Conservation (phyloP, 352 stramenopile genomes). For the Halophytophthora polymorphica region DNA sequence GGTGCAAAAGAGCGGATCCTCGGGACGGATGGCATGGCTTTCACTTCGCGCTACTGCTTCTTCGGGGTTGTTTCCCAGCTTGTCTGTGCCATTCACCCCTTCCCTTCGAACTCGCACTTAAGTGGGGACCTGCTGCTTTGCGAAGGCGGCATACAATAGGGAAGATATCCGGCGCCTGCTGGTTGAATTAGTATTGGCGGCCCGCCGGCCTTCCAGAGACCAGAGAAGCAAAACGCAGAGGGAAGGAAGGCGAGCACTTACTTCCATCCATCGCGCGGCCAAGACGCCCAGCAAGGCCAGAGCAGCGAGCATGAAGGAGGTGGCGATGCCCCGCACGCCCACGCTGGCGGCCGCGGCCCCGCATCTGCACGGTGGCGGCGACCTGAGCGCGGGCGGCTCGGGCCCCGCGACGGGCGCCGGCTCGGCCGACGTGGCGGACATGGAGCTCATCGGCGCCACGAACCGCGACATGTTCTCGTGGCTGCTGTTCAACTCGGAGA, state of each 20-base stretch:
- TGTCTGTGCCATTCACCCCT: too few species aligned
- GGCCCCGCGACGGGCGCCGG: slow-evolving; percentile 8
- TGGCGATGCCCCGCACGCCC: slow-evolving; percentile 20
- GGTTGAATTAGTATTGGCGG: too few species aligned
- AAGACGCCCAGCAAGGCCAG: neutral
- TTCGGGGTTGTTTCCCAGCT: too few species aligned
- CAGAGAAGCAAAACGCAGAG: neutral
- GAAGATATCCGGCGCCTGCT: too few species aligned
- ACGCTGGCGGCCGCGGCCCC: slow-evolving; percentile 6
- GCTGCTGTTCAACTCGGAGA: slow-evolving; percentile 85
- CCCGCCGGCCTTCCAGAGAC: neutral
- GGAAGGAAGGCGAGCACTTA: neutral
- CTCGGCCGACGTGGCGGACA: slow-evolving; percentile 42
- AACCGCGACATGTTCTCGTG: slow-evolving; percentile 87
- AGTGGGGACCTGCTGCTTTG: too few species aligned
- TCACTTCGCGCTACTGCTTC: too few species aligned
- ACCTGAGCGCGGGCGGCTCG: slow-evolving; percentile 6
- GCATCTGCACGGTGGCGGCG: slow-evolving; percentile 3
- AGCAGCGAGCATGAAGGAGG: slow-evolving; percentile 16
- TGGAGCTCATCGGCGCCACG: slow-evolving; percentile 62
- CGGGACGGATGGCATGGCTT: too few species aligned
- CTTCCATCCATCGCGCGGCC: neutral
- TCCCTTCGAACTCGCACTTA: too few species aligned
- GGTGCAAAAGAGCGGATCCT: too few species aligned
- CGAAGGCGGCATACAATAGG: too few species aligned